phyloP scores from a whole-genome alignment of 371 early-diverging fungal genomes.

The Apophysomyces sp. region DNA sequence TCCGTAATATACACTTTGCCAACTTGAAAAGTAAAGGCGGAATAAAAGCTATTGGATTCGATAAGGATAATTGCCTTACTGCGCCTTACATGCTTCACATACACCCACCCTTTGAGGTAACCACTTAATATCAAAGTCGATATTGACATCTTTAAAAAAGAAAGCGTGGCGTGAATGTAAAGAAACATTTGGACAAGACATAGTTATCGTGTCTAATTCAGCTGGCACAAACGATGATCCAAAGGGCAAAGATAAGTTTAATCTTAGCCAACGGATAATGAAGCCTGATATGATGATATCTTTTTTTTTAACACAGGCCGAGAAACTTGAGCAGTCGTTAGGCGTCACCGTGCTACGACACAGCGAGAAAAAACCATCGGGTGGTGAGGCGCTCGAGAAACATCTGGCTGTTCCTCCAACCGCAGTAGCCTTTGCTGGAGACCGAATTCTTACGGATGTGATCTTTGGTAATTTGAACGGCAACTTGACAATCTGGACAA shows the following conservation, averaged over 20 bases:
- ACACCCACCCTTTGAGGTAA: constrained; percentile 70
- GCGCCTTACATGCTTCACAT: constrained; percentile 75
- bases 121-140: neutral
- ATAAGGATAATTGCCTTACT: constrained; percentile 95
- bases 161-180: constrained; percentile 71
- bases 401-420: constrained; percentile 26
- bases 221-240: constrained; percentile 86
- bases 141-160: constrained; percentile 17
- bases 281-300: neutral
- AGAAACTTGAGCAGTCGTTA: constrained; percentile 39
- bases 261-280: neutral
- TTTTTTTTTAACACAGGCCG: constrained; percentile 33
- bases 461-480: constrained; percentile 82
- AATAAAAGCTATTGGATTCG: constrained; percentile 76
- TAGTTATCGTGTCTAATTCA: constrained; percentile 91
- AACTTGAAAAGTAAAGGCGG: constrained; percentile 55
- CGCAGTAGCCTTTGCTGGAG: constrained; percentile 82
- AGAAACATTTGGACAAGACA: constrained; percentile 55
- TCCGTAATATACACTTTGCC: constrained; percentile 67
- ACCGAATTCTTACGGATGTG: constrained; percentile 87
- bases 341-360: constrained; percentile 66
- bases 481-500: constrained; percentile 71
- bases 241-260: constrained; percentile 47
- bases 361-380: constrained; percentile 76
- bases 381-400: constrained; percentile 57